These are phyloP conservation scores for Hordeum pubiflorum DNA, from an alignment of 202 grass and related monocot genomes.

Conservation along the genomic window DNA sequence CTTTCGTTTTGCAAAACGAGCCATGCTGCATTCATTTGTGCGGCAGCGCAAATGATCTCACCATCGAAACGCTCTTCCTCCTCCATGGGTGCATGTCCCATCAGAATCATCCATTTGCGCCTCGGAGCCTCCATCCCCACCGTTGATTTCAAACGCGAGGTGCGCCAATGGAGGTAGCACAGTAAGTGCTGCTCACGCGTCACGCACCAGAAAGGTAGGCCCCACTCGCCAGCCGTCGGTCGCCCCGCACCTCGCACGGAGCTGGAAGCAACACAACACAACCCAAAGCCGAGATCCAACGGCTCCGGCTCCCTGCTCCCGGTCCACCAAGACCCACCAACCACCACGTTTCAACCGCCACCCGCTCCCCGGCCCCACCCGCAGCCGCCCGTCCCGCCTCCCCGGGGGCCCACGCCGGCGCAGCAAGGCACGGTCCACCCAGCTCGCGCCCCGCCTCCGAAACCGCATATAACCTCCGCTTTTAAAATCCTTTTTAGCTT, in stretches of 20 bases:
- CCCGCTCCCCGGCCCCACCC: neutral
- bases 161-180: neutral
- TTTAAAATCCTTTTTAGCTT: constrained; percentile 32
- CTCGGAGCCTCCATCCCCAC: neutral
- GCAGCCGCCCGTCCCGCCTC: neutral
- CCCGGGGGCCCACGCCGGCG: neutral
- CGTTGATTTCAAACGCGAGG: neutral
- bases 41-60: too few species aligned
- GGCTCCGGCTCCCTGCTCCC: constrained; percentile 11
- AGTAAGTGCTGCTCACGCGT: constrained; percentile 10
- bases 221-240: neutral
- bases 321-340: neutral
- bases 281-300: constrained; percentile 23
- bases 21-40: too few species aligned
- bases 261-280: neutral
- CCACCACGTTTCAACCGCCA: neutral
- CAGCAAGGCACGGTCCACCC: constrained; percentile 22
- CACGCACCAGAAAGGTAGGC: neutral
- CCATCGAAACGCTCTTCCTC: too few species aligned
- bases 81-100: too few species aligned
- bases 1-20: too few species aligned
- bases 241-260: neutral
- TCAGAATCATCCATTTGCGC: too few species aligned
- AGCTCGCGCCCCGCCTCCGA: constrained; percentile 11
- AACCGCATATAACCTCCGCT: neutral